Evolutionary conservation across 73 alveolate genomes (phyloP), one percentile per base, ranked within the genome.

Genomic region (Paramecium sonneborni): DNA sequence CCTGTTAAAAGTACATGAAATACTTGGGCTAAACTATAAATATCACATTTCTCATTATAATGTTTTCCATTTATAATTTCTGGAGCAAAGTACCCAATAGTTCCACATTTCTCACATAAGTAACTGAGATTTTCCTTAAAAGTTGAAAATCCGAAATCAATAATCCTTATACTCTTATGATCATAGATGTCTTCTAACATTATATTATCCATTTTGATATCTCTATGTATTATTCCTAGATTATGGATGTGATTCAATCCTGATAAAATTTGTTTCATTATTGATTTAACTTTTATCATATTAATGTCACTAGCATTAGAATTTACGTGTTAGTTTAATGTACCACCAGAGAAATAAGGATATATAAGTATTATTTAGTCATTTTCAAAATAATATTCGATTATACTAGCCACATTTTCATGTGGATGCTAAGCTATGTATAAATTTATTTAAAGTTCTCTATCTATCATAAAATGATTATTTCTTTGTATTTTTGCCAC

Each of bases 71-170:
- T 74, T 1, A 74, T 23, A 9, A 74, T 74, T 74, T 74, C 87
- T 10, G 87, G 87, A 14, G 87, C 87, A 23, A 74, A 37, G 87
- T 74, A 74, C 14, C 87, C 87, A 0, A 39, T 24, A 39, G 87
- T 74, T 3, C 87, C 87, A 35, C 87, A 74, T 74, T 39, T 74
- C 12, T 32, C 55, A 18, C 44, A 28, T 21, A 72, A 72, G 18
- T 72, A 38, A n/a, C 20, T 39, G 11, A 28, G 14, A 37, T 30
- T 30, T 11, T 32, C 84, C 24, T 62, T 74, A 28, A 74, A 32
- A 12, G 57, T 30, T 12, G 87, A 32, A 37, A 74, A 74, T 37
- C 87, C 87, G 20, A 74, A 74, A 74, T 74, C 87, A n/a, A 74
- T 74, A 0, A 74, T 74, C 11, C 24, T 28, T 2, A 74, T n/a